These are phyloP conservation scores for Vachellia collinsii DNA, from an alignment of 306 rosid species.

Conservation along the genomic window DNA sequence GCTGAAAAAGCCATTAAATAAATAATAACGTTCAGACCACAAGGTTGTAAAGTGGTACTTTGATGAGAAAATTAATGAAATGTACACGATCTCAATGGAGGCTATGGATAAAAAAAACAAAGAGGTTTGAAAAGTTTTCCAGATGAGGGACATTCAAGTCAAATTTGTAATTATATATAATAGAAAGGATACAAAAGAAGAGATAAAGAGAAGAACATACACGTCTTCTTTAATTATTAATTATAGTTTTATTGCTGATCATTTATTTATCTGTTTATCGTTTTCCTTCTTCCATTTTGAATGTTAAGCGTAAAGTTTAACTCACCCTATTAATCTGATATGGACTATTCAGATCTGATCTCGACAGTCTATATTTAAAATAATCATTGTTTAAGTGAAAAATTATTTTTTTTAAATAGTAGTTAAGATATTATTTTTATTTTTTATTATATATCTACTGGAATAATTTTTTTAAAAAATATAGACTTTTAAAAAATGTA, in stretches of 20 bases:
- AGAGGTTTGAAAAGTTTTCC: neutral
- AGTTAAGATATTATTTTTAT: no score
- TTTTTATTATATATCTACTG: no score
- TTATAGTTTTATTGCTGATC: neutral
- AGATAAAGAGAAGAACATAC: neutral
- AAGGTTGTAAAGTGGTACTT: neutral
- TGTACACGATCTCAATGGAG: neutral
- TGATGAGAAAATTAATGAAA: neutral
- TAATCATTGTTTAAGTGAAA: no score
- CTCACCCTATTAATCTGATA: no score
- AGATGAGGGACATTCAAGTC: neutral
- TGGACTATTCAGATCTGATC: no score
- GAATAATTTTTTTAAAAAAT: no score
- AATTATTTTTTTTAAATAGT: no score
- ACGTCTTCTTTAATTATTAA: neutral
- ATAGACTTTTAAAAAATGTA: no score
- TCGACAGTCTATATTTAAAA: no score
- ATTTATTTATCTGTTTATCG: neutral
- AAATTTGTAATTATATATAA: neutral
- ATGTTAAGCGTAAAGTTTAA: no score
- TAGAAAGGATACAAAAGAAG: neutral
- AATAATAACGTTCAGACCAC: neutral
- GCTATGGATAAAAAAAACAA: neutral
- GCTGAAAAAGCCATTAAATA: neutral
- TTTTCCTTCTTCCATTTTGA: neutral